phyloP scores from a whole-genome alignment of 2,329 filamentous ascomycete genomes.

The Fusarium buxicola region DNA sequence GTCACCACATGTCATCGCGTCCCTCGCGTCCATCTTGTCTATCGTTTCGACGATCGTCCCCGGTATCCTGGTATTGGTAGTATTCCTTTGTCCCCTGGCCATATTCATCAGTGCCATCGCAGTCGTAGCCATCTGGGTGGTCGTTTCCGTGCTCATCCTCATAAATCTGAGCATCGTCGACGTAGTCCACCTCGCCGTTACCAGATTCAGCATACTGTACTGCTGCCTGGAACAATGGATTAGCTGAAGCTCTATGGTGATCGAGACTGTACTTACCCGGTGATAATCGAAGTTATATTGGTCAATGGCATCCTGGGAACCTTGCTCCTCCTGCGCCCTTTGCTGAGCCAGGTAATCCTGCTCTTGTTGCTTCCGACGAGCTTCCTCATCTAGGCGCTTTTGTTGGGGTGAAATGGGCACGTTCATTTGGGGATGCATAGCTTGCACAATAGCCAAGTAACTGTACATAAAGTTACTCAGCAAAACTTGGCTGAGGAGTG shows the following conservation, averaged over 20 bases:
- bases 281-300: slow-evolving; percentile 67
- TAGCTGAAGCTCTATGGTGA: neutral
- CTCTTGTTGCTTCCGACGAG: slow-evolving; percentile 62
- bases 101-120: slow-evolving; percentile 54
- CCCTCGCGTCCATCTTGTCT: too few relatives aligned
- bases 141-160: slow-evolving; percentile 63
- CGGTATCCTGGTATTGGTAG: slow-evolving; percentile 53
- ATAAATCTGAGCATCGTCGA: slow-evolving; percentile 65
- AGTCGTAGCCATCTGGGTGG: slow-evolving; percentile 52
- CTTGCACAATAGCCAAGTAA: slow-evolving; percentile 97
- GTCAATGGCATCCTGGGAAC: slow-evolving; percentile 60
- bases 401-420: slow-evolving; percentile 86
- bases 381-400: slow-evolving; percentile 68
- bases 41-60: slow-evolving; percentile 50
- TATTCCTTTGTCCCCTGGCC: slow-evolving; percentile 56
- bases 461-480: slow-evolving; percentile 99
- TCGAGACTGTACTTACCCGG: slow-evolving; percentile 54
- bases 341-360: slow-evolving; percentile 62
- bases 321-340: slow-evolving; percentile 58
- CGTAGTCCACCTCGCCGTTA: slow-evolving; percentile 60
- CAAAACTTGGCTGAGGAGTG: slow-evolving; percentile 92
- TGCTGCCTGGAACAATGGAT: slow-evolving; percentile 50
- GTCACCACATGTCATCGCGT: slow-evolving; percentile 60
- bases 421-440: slow-evolving; percentile 97
- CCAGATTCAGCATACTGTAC: slow-evolving; percentile 61